Evolutionary conservation across 2,329 filamentous ascomycete genomes (phyloP).

Genomic region (Pochonia chlamydosporia): DNA sequence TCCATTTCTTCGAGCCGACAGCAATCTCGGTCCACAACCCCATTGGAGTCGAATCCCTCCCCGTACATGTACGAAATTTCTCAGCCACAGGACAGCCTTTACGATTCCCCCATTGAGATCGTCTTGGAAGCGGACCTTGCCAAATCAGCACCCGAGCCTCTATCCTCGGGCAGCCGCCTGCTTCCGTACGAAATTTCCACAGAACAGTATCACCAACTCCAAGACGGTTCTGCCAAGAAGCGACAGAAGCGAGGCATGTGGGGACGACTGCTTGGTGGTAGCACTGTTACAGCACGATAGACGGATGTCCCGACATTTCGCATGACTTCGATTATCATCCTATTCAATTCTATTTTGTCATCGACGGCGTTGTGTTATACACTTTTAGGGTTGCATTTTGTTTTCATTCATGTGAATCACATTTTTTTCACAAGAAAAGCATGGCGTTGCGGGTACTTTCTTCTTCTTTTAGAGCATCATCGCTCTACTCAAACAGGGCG

Average conservation of each 20-base stretch:
- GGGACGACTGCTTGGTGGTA: slow-evolving; percentile 47
- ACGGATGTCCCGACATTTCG: not conserved
- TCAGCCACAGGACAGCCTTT: slow-evolving; percentile 32
- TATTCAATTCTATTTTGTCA: not conserved
- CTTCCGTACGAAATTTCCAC: slow-evolving; percentile 51
- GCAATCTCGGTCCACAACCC: slow-evolving; percentile 47
- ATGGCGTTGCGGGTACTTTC: slow-evolving; percentile 10
- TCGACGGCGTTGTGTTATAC: slow-evolving; percentile 1
- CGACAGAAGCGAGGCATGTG: slow-evolving; percentile 47
- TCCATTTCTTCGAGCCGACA: slow-evolving; percentile 42
- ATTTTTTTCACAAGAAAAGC: slow-evolving; percentile 7
- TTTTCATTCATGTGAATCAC: not conserved
- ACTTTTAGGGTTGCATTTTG: not conserved
- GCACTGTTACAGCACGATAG: slow-evolving; percentile 33
- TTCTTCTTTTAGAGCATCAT: not conserved
- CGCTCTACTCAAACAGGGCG: slow-evolving; percentile 1
- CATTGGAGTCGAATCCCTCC: slow-evolving; percentile 38
- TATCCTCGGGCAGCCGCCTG: slow-evolving; percentile 24
- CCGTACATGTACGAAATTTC: slow-evolving; percentile 33
- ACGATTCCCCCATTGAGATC: slow-evolving; percentile 45
- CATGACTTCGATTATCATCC: not conserved
- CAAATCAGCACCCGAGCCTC: slow-evolving; percentile 22
- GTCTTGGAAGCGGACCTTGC: slow-evolving; percentile 33
- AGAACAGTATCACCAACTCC: slow-evolving; percentile 45
- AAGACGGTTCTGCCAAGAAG: slow-evolving; percentile 42